A percentile compares a stretch with the other conserved stretches of the same genome.
These are phyloP conservation scores for Micractinium conductrix DNA, from an alignment of 139 green algal species.

Conservation along the genomic window DNA sequence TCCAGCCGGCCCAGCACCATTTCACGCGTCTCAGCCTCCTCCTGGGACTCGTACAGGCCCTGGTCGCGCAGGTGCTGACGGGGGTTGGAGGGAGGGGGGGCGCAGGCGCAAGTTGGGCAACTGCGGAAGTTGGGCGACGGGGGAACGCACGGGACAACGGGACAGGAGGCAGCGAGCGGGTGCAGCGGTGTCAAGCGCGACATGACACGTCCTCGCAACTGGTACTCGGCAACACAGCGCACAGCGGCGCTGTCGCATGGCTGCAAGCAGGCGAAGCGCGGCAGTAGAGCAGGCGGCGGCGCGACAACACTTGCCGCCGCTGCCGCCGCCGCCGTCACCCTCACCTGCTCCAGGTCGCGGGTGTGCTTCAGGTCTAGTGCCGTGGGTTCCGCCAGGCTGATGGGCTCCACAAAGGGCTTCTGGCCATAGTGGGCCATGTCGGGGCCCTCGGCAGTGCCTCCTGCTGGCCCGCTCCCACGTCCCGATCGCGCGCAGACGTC, in stretches of 20 bases:
- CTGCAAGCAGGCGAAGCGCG: no score
- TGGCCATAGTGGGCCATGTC: no score
- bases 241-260: no score
- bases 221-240: no score
- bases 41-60: slow-evolving; percentile 53
- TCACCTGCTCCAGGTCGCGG: slow-evolving; percentile 33
- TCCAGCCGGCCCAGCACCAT: slow-evolving; percentile 61
- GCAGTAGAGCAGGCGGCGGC: not conserved
- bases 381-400: slow-evolving; percentile 32
- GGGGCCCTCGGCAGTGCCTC: no score
- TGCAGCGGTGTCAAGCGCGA: no score
- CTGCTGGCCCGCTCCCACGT: no score
- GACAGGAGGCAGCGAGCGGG: no score
- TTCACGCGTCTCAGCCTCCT: slow-evolving; percentile 56
- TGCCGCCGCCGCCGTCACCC: not conserved
- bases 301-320: not conserved
- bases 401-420: slow-evolving; percentile 45
- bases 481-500: no score
- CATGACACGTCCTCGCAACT: not conserved
- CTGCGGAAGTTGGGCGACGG: no score
- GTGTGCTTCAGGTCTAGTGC: slow-evolving; percentile 34
- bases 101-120: not conserved
- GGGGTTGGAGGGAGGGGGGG: not conserved
- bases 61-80: slow-evolving; percentile 53
- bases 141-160: no score